phyloP scores from a whole-genome alignment of 1,284 basidiomycete genomes.

The Mycosarcoma maydis region DNA sequence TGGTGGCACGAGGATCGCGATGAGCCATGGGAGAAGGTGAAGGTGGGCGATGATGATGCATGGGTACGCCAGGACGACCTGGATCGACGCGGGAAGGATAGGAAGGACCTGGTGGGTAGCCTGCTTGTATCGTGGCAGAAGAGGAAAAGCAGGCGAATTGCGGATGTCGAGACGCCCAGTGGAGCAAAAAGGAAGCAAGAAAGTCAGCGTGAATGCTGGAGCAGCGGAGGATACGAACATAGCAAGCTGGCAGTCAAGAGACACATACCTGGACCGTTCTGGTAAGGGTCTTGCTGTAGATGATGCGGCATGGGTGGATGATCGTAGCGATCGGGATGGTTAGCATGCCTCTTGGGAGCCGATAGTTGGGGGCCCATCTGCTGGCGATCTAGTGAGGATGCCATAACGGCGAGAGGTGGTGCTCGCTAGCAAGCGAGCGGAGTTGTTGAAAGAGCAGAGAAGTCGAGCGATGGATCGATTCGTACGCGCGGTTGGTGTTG shows the following conservation, averaged over 20 bases:
- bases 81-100: slow-evolving; percentile 33
- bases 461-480: not conserved
- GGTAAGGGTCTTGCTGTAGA: slow-evolving; percentile 39
- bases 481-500: too few species aligned
- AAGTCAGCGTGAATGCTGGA: not conserved
- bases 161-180: too few species aligned
- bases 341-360: slow-evolving; percentile 30
- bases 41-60: slow-evolving; percentile 44
- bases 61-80: slow-evolving; percentile 27
- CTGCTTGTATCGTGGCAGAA: not conserved
- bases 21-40: slow-evolving; percentile 45
- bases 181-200: not conserved
- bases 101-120: slow-evolving; percentile 36
- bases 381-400: slow-evolving; percentile 47
- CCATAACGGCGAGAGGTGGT: slow-evolving; percentile 16
- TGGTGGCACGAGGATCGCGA: slow-evolving; percentile 32
- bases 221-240: not conserved
- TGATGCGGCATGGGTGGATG: slow-evolving; percentile 48
- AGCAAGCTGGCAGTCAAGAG: too few species aligned
- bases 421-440: slow-evolving; percentile 4
- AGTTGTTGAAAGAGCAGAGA: not conserved
- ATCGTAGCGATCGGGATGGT: slow-evolving; percentile 45
- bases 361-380: slow-evolving; percentile 39
- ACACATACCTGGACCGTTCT: slow-evolving; percentile 39
- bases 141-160: not conserved